These are phyloP conservation scores for Salix viminalis DNA, from an alignment of 345 rosid species.

Conservation along the genomic window DNA sequence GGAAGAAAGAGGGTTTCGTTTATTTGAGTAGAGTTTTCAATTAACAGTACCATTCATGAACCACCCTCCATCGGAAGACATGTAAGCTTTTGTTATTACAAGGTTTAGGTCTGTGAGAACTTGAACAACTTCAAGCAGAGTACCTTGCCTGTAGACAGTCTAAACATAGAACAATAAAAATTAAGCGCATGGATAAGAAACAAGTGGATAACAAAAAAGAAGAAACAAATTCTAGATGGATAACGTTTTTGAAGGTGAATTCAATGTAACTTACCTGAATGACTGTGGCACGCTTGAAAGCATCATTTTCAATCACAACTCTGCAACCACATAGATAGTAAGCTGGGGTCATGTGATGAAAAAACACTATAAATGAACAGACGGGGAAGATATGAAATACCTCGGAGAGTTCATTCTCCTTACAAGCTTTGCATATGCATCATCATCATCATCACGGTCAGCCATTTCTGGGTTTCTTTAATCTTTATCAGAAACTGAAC, in stretches of 20 bases:
- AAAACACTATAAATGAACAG: not conserved
- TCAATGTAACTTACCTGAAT: slow-evolving; percentile 43
- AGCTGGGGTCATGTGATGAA: not conserved
- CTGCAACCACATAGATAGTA: slow-evolving; percentile 29
- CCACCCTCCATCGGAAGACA: slow-evolving; percentile 92
- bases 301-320: slow-evolving; percentile 71
- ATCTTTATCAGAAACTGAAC: not conserved
- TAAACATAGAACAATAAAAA: slow-evolving; percentile 21
- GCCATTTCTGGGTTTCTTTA: not conserved
- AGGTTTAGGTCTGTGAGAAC: slow-evolving; percentile 85
- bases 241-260: not conserved
- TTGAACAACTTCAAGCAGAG: slow-evolving; percentile 83
- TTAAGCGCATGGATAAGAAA: not conserved
- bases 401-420: slow-evolving; percentile 91
- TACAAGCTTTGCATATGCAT: slow-evolving; percentile 78
- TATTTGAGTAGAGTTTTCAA: not conserved
- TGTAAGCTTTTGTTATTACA: slow-evolving; percentile 75
- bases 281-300: slow-evolving; percentile 67
- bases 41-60: slow-evolving; percentile 72
- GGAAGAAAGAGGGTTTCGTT: not conserved
- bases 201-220: not conserved
- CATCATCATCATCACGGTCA: slow-evolving; percentile 42
- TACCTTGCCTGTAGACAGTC: slow-evolving; percentile 83
- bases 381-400: slow-evolving; percentile 15
- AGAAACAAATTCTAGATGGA: not conserved